Evolutionary conservation across 1,284 basidiomycete species (phyloP).

Genomic region (Sphagnurus paluster): DNA sequence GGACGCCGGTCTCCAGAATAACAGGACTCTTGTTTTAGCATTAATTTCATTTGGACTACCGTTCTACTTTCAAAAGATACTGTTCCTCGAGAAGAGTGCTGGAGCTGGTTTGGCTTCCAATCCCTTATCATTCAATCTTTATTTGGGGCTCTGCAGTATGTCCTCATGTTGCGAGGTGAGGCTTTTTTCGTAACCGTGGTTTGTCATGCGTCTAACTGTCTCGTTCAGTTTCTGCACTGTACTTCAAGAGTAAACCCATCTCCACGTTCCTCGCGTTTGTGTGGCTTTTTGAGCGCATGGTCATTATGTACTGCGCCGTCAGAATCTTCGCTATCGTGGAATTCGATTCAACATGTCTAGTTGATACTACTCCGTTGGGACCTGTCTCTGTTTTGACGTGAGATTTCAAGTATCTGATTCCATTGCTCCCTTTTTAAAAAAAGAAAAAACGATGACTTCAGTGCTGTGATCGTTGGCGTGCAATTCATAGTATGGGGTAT

Average conservation of each 20-base stretch:
- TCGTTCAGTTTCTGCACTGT: conserved; percentile 12
- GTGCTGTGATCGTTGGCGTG: conserved; percentile 5
- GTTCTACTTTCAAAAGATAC: conserved; percentile 7
- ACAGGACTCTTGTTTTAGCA: conserved; percentile 8
- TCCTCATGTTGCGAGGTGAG: conserved; percentile 15
- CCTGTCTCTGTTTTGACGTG: conserved; percentile 12
- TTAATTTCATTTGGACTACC: conserved; percentile 12
- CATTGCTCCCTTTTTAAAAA: too few relatives aligned
- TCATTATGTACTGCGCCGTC: conserved; percentile 3
- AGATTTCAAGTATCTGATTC: neutral
- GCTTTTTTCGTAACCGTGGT: neutral
- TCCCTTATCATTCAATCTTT: conserved; percentile 12
- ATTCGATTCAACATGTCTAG: conserved; percentile 15
- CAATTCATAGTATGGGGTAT: conserved; percentile 14
- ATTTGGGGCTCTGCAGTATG: conserved; percentile 10
- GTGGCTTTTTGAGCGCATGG: conserved; percentile 5
- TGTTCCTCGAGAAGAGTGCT: conserved; percentile 3
- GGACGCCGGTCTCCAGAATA: too few relatives aligned
- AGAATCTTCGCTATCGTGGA: conserved; percentile 1
- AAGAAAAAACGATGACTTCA: too few relatives aligned
- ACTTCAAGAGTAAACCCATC: conserved; percentile 4
- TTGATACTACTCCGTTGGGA: conserved; percentile 7
- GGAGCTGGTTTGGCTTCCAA: conserved; percentile 16
- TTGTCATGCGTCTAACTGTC: neutral
- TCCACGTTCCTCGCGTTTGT: conserved; percentile 2